phyloP scores from a whole-genome alignment of 441 rosid species.

The Erodium texanum region DNA sequence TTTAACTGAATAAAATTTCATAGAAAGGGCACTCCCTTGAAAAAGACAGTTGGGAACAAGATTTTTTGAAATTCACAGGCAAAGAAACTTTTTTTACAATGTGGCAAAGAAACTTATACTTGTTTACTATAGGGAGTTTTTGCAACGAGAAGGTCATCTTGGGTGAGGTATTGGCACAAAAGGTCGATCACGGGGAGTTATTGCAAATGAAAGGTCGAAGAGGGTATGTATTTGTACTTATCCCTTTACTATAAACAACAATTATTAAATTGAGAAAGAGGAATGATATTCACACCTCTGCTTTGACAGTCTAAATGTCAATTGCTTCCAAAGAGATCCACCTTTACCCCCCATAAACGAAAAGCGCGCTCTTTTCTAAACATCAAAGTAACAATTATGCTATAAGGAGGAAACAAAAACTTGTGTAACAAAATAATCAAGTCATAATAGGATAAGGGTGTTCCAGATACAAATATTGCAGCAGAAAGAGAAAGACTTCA shows the following conservation, averaged over 20 bases:
- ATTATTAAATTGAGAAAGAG: conserved; percentile 10
- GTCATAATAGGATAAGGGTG: neutral
- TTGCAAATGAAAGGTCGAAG: no score
- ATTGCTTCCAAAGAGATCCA: conserved; percentile 90
- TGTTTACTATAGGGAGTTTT: no score
- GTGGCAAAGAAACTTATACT: neutral
- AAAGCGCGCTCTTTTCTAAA: conserved; percentile 78
- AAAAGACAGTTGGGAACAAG: neutral
- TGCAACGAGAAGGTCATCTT: no score
- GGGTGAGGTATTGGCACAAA: no score
- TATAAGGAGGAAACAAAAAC: neutral
- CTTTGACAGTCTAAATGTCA: conserved; percentile 67
- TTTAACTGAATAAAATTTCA: conserved; percentile 8
- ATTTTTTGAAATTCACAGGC: neutral
- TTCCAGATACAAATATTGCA: neutral
- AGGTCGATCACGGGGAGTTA: no score
- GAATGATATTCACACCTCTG: conserved; percentile 46
- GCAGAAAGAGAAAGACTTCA: neutral
- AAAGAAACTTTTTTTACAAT: conserved; percentile 1
- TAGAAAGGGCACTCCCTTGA: neutral
- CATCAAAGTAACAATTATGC: conserved; percentile 10
- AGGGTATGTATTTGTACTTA: no score
- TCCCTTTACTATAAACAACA: conserved; percentile 5
- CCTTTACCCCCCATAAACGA: conserved; percentile 96
- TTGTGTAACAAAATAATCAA: neutral